Evolutionary conservation across 1,139 yeast species (phyloP).

Genomic region (Saccharomyces hybrid): DNA sequence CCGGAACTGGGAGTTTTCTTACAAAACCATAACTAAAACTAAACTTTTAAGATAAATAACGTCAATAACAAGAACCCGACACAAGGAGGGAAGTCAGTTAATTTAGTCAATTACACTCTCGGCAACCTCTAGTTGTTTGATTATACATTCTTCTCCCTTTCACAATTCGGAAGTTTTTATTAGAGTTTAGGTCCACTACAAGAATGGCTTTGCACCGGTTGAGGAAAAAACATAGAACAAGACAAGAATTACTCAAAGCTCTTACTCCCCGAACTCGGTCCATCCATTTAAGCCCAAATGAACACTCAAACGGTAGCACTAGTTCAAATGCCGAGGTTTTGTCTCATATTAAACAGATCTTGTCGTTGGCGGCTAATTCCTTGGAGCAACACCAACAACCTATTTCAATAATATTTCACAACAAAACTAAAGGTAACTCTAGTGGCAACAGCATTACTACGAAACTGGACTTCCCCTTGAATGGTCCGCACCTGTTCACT

Average conservation of each 20-base stretch:
- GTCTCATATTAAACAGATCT: slow-evolving; percentile 9
- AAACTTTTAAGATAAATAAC: neutral
- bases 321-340: slow-evolving; percentile 2
- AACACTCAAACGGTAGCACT: neutral
- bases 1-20: no score
- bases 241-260: neutral
- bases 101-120: neutral
- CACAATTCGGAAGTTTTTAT: neutral
- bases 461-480: neutral
- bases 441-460: slow-evolving; percentile 5
- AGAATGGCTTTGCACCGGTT: neutral
- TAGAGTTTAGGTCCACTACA: neutral
- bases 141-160: neutral
- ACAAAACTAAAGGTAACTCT: neutral
- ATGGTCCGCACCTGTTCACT: neutral
- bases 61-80: neutral
- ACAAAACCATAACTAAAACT: neutral
- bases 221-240: neutral
- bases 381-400: slow-evolving; percentile 10
- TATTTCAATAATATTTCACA: slow-evolving; percentile 5
- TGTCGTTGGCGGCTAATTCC: slow-evolving; percentile 9
- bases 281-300: neutral
- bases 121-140: no score
- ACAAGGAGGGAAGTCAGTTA: neutral
- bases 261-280: neutral